Conservation (phyloP, 495 filamentous ascomycete species). For the Coniosporium apollinis region DNA sequence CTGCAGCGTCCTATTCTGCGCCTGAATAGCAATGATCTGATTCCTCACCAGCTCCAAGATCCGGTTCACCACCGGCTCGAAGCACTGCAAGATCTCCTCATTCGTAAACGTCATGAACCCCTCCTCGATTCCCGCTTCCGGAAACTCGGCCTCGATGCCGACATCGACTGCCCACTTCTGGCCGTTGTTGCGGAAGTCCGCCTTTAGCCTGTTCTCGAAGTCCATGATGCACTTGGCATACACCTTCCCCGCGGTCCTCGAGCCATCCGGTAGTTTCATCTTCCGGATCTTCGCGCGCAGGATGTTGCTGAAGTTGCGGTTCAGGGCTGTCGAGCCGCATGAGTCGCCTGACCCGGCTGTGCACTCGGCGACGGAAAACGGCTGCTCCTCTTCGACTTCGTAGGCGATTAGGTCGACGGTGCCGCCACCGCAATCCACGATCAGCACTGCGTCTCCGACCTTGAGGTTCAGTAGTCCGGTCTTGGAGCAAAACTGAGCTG, state of each 20-base stretch:
- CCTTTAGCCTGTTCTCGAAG: constrained; percentile 65
- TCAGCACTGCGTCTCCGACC: constrained; percentile 54
- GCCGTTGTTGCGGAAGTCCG: constrained; percentile 65
- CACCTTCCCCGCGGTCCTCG: constrained; percentile 55
- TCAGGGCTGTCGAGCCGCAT: constrained; percentile 56
- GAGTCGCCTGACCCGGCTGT: constrained; percentile 61
- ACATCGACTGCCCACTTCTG: constrained; percentile 67
- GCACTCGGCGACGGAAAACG: constrained; percentile 58
- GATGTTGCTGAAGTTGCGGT: constrained; percentile 62
- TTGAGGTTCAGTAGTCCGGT: constrained; percentile 58
- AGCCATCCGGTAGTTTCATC: constrained; percentile 63
- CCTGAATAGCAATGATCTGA: constrained; percentile 65
- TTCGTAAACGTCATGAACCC: constrained; percentile 74
- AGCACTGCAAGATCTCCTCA: constrained; percentile 64
- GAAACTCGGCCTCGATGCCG: constrained; percentile 61
- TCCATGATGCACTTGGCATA: constrained; percentile 73
- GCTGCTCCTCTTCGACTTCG: constrained; percentile 59
- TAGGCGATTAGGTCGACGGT: constrained; percentile 65
- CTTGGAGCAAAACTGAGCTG: constrained; percentile 59
- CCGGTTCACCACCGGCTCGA: constrained; percentile 61
- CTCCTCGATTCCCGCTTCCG: constrained; percentile 59
- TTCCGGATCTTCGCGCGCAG: constrained; percentile 59
- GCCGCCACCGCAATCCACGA: constrained; percentile 61
- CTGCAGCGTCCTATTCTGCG: constrained; percentile 54
- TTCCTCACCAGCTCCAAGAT: constrained; percentile 59